A percentile compares a stretch with the other conserved stretches of the same genome.
phyloP scores from a whole-genome alignment of 225 moss, liverwort and hornwort species.

The Straminergon stramineum region DNA sequence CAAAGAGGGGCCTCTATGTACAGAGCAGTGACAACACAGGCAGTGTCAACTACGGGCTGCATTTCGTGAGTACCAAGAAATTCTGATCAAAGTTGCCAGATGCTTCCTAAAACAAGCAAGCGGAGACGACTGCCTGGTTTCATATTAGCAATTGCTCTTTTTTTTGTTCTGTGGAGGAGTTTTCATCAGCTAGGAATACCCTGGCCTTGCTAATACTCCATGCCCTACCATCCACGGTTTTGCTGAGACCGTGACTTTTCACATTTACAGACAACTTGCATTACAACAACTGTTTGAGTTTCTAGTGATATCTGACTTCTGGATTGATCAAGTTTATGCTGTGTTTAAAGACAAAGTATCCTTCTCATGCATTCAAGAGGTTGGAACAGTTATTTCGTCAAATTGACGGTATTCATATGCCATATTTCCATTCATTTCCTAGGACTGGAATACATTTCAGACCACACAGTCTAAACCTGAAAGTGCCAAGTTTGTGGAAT shows the following conservation, averaged over 20 bases:
- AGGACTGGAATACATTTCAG: too few relatives aligned
- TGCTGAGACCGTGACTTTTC: background rate
- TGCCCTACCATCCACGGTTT: too few relatives aligned
- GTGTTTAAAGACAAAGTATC: background rate
- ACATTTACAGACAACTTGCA: background rate
- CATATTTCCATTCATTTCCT: too few relatives aligned
- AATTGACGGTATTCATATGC: too few relatives aligned
- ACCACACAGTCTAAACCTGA: too few relatives aligned
- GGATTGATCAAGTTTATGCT: background rate
- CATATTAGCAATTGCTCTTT: background rate
- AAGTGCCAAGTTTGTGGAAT: too few relatives aligned
- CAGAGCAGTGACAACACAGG: background rate
- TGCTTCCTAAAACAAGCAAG: background rate
- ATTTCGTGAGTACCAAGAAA: background rate
- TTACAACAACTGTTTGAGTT: background rate
- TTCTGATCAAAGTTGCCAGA: background rate
- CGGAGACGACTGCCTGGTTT: background rate
- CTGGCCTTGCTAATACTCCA: background rate
- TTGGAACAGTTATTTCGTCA: too few relatives aligned
- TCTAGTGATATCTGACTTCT: background rate
- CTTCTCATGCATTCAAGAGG: background rate
- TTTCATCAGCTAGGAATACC: background rate
- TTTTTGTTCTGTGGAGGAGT: background rate
- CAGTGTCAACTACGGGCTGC: background rate
- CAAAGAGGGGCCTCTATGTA: background rate